These are phyloP conservation scores for Phytophthora rubi DNA, from an alignment of 352 stramenopile genomes.

Conservation along the genomic window DNA sequence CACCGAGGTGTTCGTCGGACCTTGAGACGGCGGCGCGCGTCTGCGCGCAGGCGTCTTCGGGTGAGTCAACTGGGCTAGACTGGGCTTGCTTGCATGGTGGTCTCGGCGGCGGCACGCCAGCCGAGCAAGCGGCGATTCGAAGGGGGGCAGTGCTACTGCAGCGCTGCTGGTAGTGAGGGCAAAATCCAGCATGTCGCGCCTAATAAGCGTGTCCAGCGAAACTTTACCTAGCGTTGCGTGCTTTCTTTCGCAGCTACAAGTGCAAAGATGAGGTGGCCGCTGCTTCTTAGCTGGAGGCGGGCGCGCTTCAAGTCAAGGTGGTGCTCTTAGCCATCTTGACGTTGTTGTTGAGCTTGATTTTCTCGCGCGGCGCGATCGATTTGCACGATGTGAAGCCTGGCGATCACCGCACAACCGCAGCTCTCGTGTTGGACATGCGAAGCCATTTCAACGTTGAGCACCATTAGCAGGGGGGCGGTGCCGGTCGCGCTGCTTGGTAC, in stretches of 20 bases:
- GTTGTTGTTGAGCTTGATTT: slow-evolving; percentile 19
- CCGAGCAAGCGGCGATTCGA: too few species aligned
- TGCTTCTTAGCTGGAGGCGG: too few species aligned
- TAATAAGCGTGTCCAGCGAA: background rate
- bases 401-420: slow-evolving; percentile 8
- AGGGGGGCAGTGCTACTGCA: too few species aligned
- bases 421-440: slow-evolving; percentile 21
- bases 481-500: slow-evolving; percentile 19
- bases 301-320: background rate
- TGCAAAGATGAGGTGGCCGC: slow-evolving; percentile 17
- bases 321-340: slow-evolving; percentile 12
- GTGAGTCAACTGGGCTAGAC: too few species aligned
- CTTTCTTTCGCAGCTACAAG: slow-evolving; percentile 29
- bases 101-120: too few species aligned
- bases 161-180: background rate
- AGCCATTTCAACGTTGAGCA: slow-evolving; percentile 8
- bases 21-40: slow-evolving; percentile 20
- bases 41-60: slow-evolving; percentile 1
- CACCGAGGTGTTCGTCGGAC: slow-evolving; percentile 6
- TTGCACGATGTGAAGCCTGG: slow-evolving; percentile 33
- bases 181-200: slow-evolving; percentile 19
- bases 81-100: too few species aligned
- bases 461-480: background rate
- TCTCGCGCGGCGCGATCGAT: slow-evolving; percentile 17
- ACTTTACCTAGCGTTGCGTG: slow-evolving; percentile 5